Percentiles rank a stretch among this genome's conserved stretches.
These are phyloP conservation scores for Angomonas ambiguus DNA, from an alignment of 208 protist species.

Conservation along the genomic window DNA sequence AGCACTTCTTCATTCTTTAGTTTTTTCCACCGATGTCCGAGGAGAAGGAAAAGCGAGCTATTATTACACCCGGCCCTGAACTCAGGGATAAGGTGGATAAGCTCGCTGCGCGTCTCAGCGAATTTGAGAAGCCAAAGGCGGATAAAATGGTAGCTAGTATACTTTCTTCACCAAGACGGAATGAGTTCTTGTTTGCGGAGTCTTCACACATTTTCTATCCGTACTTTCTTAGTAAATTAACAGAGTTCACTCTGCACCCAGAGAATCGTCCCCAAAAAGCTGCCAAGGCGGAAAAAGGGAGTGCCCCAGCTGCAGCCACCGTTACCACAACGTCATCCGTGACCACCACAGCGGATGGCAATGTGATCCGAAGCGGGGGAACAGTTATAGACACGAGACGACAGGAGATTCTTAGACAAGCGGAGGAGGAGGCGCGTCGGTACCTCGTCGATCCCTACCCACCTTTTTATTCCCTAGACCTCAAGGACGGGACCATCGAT, in stretches of 20 bases:
- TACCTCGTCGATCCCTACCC: constrained; percentile 82
- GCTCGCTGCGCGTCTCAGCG: constrained; percentile 66
- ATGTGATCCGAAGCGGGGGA: constrained; percentile 52
- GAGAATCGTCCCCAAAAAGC: constrained; percentile 52
- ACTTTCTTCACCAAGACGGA: constrained; percentile 61
- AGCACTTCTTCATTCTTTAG: constrained; percentile 1
- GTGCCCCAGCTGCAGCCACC: constrained; percentile 15
- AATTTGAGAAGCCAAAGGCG: constrained; percentile 60
- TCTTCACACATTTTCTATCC: constrained; percentile 87
- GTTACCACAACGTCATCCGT: constrained; percentile 19
- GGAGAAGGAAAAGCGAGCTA: constrained; percentile 49
- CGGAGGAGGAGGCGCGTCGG: constrained; percentile 63
- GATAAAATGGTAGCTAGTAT: constrained; percentile 83
- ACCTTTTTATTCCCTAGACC: constrained; percentile 59
- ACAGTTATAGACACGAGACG: constrained; percentile 53
- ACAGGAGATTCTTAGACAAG: constrained; percentile 62
- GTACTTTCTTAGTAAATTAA: constrained; percentile 83
- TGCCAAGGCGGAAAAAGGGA: constrained; percentile 16
- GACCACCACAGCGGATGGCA: constrained; percentile 43
- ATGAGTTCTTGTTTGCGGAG: constrained; percentile 76
- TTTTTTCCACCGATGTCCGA: constrained; percentile 27
- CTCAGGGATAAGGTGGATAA: constrained; percentile 69
- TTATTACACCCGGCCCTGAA: constrained; percentile 81
- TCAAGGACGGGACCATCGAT: constrained; percentile 57
- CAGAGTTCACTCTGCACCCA: constrained; percentile 72